These are phyloP conservation scores for Penicillium occitanis DNA, from an alignment of 2,329 filamentous ascomycete species.

Conservation along the genomic window DNA sequence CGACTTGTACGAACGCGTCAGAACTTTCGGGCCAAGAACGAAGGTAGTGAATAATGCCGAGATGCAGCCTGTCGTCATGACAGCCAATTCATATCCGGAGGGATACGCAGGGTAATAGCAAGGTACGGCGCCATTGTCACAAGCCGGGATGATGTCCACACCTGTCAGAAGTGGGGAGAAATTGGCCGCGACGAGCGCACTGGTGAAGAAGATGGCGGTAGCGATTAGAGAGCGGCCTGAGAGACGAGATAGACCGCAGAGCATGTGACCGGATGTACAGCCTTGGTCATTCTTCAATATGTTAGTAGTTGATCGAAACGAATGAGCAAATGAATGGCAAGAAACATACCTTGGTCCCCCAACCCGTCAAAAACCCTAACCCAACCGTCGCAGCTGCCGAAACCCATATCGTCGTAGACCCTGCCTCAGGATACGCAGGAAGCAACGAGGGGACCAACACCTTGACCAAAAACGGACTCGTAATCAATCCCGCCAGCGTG, in stretches of 20 bases:
- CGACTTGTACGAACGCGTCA: conserved; percentile 34
- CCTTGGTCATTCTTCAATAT: conserved; percentile 46
- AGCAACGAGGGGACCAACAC: conserved; percentile 47
- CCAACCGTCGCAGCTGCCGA: conserved; percentile 41
- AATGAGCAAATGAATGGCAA: background rate
- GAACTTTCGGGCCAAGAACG: conserved; percentile 33
- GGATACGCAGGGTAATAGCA: conserved; percentile 52
- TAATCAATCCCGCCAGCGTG: conserved; percentile 49
- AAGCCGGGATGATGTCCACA: conserved; percentile 42
- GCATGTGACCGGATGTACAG: conserved; percentile 58
- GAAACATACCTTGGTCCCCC: conserved; percentile 52
- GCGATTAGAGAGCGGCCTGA: conserved; percentile 52
- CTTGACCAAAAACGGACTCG: conserved; percentile 46
- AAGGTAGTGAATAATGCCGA: conserved; percentile 35
- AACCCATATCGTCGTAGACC: conserved; percentile 31
- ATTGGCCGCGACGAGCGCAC: conserved; percentile 46
- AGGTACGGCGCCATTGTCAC: conserved; percentile 35
- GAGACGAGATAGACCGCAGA: conserved; percentile 53
- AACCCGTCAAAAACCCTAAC: conserved; percentile 49
- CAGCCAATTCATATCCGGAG: conserved; percentile 33
- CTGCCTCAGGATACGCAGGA: conserved; percentile 43
- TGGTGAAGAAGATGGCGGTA: conserved; percentile 46
- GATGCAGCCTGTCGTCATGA: conserved; percentile 36
- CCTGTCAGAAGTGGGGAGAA: conserved; percentile 26
- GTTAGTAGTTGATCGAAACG: background rate